phyloP scores from a whole-genome alignment of 2,329 filamentous ascomycete species.

The Fusarium succisae region DNA sequence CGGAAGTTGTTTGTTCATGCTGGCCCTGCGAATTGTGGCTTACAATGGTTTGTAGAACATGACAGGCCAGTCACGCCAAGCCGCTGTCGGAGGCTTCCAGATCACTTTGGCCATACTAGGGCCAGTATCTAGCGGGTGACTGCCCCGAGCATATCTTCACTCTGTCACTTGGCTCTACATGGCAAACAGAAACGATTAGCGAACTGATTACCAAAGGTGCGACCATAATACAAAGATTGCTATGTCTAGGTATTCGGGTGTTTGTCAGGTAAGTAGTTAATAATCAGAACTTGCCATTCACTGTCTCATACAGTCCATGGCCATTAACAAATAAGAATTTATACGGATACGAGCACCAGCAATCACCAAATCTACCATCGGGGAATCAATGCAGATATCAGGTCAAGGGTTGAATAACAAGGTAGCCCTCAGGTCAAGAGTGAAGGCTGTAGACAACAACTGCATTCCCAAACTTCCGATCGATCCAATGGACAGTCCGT shows the following conservation, averaged over 20 bases:
- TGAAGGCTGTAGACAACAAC: background rate
- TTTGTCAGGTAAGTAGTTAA: background rate
- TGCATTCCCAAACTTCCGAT: background rate
- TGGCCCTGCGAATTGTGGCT: background rate
- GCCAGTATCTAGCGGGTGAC: too few relatives aligned
- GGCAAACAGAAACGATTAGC: background rate
- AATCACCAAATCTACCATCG: background rate
- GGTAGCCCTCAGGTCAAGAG: background rate
- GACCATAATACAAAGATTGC: background rate
- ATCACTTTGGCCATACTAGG: background rate
- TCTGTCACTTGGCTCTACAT: background rate
- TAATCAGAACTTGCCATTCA: too few relatives aligned
- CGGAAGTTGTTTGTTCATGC: background rate
- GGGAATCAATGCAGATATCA: background rate
- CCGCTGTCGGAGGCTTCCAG: slow-evolving; percentile 21
- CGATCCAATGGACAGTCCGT: too few relatives aligned
- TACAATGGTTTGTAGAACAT: slow-evolving; percentile 1
- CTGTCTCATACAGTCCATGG: too few relatives aligned
- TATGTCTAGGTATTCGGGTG: background rate
- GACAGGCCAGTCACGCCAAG: slow-evolving; percentile 30
- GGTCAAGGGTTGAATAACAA: background rate
- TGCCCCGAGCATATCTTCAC: background rate
- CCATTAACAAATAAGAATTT: background rate
- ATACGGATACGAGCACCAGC: background rate
- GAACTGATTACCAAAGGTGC: background rate